Percentiles rank a stretch among this genome's conserved stretches.
phyloP scores from a whole-genome alignment of 306 rosid species.

The Pueraria montana region DNA sequence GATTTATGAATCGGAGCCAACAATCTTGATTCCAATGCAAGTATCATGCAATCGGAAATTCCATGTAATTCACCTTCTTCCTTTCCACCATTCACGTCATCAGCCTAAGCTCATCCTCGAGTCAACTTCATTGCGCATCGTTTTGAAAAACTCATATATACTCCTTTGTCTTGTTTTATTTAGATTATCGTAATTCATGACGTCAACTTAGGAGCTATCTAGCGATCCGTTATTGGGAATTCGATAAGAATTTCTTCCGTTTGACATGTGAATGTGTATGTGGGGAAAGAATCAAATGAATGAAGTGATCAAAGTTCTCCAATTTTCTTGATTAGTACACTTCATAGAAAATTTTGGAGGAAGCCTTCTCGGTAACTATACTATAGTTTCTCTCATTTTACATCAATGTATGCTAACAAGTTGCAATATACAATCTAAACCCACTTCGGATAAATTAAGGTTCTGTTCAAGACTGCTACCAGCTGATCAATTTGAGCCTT shows the following conservation, averaged over 20 bases:
- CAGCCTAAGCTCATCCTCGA: neutral
- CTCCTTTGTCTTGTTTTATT: slow-evolving; percentile 34
- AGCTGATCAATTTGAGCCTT: neutral
- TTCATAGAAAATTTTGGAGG: too few relatives aligned
- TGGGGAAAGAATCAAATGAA: too few relatives aligned
- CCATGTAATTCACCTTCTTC: too few relatives aligned
- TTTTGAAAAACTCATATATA: neutral
- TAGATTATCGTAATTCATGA: neutral
- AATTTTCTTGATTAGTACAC: too few relatives aligned
- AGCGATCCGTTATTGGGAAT: neutral
- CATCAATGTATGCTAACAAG: neutral
- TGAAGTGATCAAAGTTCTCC: too few relatives aligned
- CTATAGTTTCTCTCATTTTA: too few relatives aligned
- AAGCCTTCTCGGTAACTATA: too few relatives aligned
- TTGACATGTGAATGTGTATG: neutral
- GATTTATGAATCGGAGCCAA: slow-evolving; percentile 48
- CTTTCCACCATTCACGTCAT: slow-evolving; percentile 8
- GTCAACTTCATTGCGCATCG: slow-evolving; percentile 36
- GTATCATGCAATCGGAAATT: too few relatives aligned
- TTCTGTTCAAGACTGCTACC: neutral
- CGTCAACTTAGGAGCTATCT: slow-evolving; percentile 22
- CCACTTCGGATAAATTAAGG: neutral
- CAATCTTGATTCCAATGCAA: slow-evolving; percentile 33
- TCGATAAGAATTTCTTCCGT: neutral
- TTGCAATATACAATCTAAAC: neutral